phyloP scores from a whole-genome alignment of 164 flowering plant genomes.

The Nymphaea colorata region DNA sequence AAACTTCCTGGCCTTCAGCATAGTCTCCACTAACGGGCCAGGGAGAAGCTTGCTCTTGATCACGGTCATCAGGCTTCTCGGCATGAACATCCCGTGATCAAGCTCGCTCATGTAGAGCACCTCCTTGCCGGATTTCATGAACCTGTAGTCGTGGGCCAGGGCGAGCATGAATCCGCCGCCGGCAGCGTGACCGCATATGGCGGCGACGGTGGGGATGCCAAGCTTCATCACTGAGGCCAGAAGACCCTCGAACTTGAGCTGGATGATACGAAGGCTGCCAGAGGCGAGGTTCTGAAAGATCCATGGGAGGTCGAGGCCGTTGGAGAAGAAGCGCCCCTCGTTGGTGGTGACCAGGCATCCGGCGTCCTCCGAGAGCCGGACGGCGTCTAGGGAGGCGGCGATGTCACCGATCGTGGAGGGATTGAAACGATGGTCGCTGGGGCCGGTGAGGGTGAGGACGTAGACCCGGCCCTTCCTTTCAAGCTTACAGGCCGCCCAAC shows the following conservation, averaged over 20 bases:
- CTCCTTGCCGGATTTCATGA: constrained; percentile 4
- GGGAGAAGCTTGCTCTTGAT: constrained; percentile 5
- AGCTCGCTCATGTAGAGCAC: constrained; percentile 14
- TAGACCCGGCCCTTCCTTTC: constrained; percentile 5
- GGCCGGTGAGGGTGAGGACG: constrained; percentile 6
- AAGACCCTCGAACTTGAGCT: constrained; percentile 6
- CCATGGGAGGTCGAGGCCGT: constrained; percentile 11
- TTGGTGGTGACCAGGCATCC: constrained; percentile 13
- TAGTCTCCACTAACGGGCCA: constrained; percentile 2
- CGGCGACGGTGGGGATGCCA: constrained; percentile 8
- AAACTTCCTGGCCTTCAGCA: constrained; percentile 9
- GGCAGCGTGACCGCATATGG: constrained; percentile 8
- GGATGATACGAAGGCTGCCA: not conserved
- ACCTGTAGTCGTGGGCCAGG: constrained; percentile 10
- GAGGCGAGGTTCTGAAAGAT: constrained; percentile 1
- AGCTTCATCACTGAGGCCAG: constrained; percentile 8
- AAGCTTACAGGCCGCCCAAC: constrained; percentile 2
- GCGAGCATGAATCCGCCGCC: constrained; percentile 7
- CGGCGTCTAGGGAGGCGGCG: not conserved
- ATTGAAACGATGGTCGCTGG: constrained; percentile 9
- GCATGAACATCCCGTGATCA: constrained; percentile 13
- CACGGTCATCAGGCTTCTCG: constrained; percentile 7
- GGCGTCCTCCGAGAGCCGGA: constrained; percentile 4
- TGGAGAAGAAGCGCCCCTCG: constrained; percentile 12
- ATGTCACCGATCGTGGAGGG: constrained; percentile 7